These are phyloP conservation scores for Mycena olivaceomarginata DNA, from an alignment of 768 basidiomycete genomes.

Conservation along the genomic window DNA sequence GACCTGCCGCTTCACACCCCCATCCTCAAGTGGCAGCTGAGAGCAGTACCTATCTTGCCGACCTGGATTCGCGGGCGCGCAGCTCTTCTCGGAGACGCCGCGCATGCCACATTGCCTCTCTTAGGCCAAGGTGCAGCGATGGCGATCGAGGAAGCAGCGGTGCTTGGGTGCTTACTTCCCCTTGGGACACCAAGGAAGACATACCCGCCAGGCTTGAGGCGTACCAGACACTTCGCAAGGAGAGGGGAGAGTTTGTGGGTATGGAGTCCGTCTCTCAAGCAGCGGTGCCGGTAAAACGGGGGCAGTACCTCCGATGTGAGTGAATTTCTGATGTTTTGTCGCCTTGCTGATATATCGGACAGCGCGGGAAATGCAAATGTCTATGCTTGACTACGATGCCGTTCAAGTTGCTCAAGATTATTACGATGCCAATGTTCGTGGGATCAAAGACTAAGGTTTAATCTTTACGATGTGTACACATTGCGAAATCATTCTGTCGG, in stretches of 20 bases:
- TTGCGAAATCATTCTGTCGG: too few relatives aligned
- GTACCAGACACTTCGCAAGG: constrained; percentile 24
- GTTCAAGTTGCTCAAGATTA: not conserved
- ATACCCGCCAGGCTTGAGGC: constrained; percentile 18
- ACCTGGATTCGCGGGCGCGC: constrained; percentile 28
- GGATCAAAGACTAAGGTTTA: not conserved
- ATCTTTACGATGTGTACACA: too few relatives aligned
- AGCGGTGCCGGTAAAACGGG: not conserved
- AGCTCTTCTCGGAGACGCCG: constrained; percentile 31
- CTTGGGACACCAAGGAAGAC: constrained; percentile 23
- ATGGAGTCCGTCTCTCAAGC: constrained; percentile 5
- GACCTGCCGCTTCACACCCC: constrained; percentile 11
- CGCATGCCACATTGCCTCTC: constrained; percentile 22
- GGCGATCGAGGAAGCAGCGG: constrained; percentile 31
- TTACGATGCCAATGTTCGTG: constrained; percentile 2
- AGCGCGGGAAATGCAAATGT: constrained; percentile 7
- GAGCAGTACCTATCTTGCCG: not conserved
- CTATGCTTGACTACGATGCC: not conserved
- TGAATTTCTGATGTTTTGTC: not conserved
- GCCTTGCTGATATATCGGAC: not conserved
- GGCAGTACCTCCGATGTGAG: not conserved
- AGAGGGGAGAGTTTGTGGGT: constrained; percentile 13
- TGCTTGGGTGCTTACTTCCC: constrained; percentile 22
- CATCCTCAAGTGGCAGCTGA: constrained; percentile 21
- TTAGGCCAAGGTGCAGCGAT: constrained; percentile 30